These are phyloP conservation scores for Penicillium rolfsii DNA, from an alignment of 2,329 filamentous ascomycete genomes.

Conservation along the genomic window DNA sequence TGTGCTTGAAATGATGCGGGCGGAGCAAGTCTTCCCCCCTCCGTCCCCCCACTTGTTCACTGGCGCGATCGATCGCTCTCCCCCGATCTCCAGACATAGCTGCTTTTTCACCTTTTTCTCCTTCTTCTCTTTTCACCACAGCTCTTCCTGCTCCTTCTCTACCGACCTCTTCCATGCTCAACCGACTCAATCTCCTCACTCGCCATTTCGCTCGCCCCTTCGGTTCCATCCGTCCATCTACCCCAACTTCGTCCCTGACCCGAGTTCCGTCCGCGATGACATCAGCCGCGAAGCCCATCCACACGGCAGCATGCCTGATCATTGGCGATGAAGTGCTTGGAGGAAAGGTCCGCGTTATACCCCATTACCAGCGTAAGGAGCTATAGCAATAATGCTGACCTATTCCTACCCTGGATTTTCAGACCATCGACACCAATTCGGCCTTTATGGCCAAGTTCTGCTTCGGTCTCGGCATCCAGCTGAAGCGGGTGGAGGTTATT, in stretches of 20 bases:
- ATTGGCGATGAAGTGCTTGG: conserved; percentile 97
- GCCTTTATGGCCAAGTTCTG: conserved; percentile 68
- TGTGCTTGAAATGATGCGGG: conserved; percentile 23
- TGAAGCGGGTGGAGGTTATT: conserved; percentile 91
- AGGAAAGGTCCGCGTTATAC: conserved; percentile 70
- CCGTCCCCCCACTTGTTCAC: conserved; percentile 13
- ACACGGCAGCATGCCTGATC: conserved; percentile 88
- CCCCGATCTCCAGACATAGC: neutral
- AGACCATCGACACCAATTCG: conserved; percentile 70
- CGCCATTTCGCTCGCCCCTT: conserved; percentile 70
- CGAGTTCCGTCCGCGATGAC: conserved; percentile 43
- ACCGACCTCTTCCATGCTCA: conserved; percentile 64
- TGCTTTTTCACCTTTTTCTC: neutral
- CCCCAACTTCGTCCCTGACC: conserved; percentile 40
- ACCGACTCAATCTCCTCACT: conserved; percentile 71
- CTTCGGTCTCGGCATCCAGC: conserved; percentile 65
- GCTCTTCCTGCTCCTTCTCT: conserved; percentile 8
- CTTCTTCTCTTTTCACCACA: conserved; percentile 5
- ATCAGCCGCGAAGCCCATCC: conserved; percentile 65
- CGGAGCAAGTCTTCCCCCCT: conserved; percentile 25
- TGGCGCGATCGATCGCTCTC: conserved; percentile 2
- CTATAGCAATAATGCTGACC: neutral
- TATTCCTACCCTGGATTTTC: neutral
- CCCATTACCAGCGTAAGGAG: neutral
- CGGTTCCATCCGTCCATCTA: conserved; percentile 55